These are phyloP conservation scores for Buddleja alternifolia DNA, from an alignment of 257 asterid genomes.

Conservation along the genomic window DNA sequence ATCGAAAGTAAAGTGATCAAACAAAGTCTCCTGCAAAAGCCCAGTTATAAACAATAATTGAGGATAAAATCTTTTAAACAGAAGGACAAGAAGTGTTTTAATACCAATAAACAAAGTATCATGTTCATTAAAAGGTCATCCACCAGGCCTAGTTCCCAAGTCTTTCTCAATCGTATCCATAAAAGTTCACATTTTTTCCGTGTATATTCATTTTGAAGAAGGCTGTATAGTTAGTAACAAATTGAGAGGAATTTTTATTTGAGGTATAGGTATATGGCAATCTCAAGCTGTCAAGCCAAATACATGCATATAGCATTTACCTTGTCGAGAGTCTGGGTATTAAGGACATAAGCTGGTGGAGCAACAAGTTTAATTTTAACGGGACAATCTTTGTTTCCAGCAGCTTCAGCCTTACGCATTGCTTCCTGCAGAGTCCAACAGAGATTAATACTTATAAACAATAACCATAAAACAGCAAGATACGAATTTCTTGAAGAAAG, in stretches of 20 bases:
- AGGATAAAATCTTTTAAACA: too few relatives aligned
- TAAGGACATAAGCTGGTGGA: slow-evolving; percentile 88
- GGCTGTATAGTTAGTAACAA: background rate
- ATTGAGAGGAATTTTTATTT: background rate
- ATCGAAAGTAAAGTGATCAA: too few relatives aligned
- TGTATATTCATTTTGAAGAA: background rate
- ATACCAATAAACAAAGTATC: background rate
- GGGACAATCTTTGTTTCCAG: slow-evolving; percentile 91
- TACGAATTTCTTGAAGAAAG: background rate
- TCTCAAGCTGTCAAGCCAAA: slow-evolving; percentile 1
- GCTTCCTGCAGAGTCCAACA: slow-evolving; percentile 66
- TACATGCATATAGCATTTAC: slow-evolving; percentile 36
- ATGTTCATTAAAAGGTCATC: background rate
- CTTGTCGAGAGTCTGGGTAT: slow-evolving; percentile 92
- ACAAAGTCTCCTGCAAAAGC: too few relatives aligned
- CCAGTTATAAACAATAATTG: too few relatives aligned
- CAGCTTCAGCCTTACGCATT: slow-evolving; percentile 99
- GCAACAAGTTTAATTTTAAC: slow-evolving; percentile 95
- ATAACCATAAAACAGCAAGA: background rate
- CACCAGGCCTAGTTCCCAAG: background rate
- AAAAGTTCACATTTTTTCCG: background rate
- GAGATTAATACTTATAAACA: slow-evolving; percentile 19
- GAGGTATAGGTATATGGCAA: background rate
- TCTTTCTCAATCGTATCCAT: slow-evolving; percentile 1
- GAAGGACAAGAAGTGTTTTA: too few relatives aligned